Evolutionary conservation across 805 yeast species (phyloP), one percentile per base, ranked within the genome.

Genomic region (Candida glaebosa): DNA sequence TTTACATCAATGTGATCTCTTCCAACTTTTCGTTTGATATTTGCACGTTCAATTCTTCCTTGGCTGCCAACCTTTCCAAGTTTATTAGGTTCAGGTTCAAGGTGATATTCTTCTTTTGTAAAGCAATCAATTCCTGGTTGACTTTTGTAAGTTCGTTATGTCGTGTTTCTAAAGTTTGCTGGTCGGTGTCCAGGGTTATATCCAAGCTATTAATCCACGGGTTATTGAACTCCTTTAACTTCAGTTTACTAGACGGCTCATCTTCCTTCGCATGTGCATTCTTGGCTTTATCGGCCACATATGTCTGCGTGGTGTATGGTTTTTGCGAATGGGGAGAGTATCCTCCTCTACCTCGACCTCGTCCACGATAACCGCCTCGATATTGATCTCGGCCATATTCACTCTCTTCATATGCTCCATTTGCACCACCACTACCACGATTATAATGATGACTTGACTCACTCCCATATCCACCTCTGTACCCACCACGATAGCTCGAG

Each of bases 11-110:
- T 18, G 74, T 60, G 57, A 76, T 64, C 43, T 75, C 75, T 46
- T 75, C 81, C 33, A 77, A 58, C 49, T 74, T 75, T 45, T 77
- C 81, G 34, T 60, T 71, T 24, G 69, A 58, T n/a, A 67, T 39
- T 39, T 60, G 60, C 5, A 60, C 69, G 43, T 63, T 60, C 30
- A 67, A 46, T 15, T 53, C 64, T 40, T 70, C 74, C 37, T 63
- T 49, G 25, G 33, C 46, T 1, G 61, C 57, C 39, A 61, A 63
- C 8, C 48, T 42, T 34, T 57, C 57, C 25, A 62, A 40, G 5
- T 41, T 41, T 10, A 39, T 44, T 12, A 58, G 43, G 2, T 49
- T 40, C 18, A 40, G 41, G 30, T 51, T 51, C 31, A 65, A 51
- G 47, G 49, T 53, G 14, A 51, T 41, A 28, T 54, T 49, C 19